Conservation (phyloP, 768 basidiomycete species). For the Trametes cubensis region DNA sequence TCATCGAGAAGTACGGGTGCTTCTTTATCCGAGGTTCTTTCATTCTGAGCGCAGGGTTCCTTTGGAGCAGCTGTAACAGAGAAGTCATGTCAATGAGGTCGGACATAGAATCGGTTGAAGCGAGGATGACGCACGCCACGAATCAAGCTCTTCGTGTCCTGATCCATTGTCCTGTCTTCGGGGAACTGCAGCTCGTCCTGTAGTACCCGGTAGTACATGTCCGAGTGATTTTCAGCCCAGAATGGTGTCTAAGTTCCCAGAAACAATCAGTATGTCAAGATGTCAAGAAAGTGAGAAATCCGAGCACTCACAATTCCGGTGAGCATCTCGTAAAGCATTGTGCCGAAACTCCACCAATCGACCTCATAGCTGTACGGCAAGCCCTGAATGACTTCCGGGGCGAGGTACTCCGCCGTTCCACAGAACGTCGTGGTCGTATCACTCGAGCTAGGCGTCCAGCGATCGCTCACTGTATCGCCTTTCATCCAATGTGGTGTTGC, state of each 20-base stretch:
- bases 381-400: conserved; percentile 95
- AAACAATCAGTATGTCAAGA: conserved; percentile 15
- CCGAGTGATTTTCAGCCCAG: conserved; percentile 90
- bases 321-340: conserved; percentile 97
- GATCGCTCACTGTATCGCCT: conserved; percentile 57
- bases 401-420: conserved; percentile 95
- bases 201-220: conserved; percentile 92
- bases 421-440: conserved; percentile 89
- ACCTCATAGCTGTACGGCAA: conserved; percentile 90
- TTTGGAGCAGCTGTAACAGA: conserved; percentile 75
- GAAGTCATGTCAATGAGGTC: neutral
- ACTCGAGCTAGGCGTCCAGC: conserved; percentile 57
- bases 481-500: conserved; percentile 81
- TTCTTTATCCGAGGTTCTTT: conserved; percentile 92
- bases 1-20: conserved; percentile 94
- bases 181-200: conserved; percentile 91
- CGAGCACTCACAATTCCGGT: conserved; percentile 80
- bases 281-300: neutral
- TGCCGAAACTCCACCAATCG: conserved; percentile 98
- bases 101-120: conserved; percentile 2
- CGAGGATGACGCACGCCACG: conserved; percentile 70
- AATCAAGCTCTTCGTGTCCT: conserved; percentile 93
- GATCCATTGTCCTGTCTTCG: conserved; percentile 89
- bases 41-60: conserved; percentile 88
- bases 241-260: conserved; percentile 70